Conservation (phyloP, 192 early-diverging fungal species). For the Anaeromyces robustus region DNA sequence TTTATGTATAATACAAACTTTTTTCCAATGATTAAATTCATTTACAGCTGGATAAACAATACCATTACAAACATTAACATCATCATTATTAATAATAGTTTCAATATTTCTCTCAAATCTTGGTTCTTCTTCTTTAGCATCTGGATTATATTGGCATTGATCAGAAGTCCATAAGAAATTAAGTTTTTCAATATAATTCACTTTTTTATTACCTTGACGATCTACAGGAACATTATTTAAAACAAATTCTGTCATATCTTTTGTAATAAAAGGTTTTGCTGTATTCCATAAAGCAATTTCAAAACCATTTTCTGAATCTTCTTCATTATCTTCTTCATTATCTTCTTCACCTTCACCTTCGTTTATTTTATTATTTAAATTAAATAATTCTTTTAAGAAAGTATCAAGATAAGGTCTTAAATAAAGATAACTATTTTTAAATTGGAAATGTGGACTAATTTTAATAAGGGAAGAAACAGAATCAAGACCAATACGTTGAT, state of each 20-base stretch:
- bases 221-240: neutral
- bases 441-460: neutral
- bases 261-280: neutral
- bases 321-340: neutral
- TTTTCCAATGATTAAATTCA: neutral
- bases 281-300: neutral
- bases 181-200: neutral
- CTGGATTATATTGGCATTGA: neutral
- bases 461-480: neutral
- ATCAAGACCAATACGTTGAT: neutral
- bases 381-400: neutral
- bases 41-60: neutral
- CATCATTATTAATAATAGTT: neutral
- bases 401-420: neutral
- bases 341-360: neutral
- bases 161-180: neutral
- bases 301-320: neutral
- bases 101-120: neutral
- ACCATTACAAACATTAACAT: neutral
- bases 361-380: neutral
- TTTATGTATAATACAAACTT: neutral
- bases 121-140: neutral
- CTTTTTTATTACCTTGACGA: neutral
- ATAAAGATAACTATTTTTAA: neutral
- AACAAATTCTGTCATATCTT: neutral